Evolutionary conservation across 2,329 filamentous ascomycete species (phyloP), one percentile per base, ranked within the genome.

Genomic region (Chrysoporthe puriensis): DNA sequence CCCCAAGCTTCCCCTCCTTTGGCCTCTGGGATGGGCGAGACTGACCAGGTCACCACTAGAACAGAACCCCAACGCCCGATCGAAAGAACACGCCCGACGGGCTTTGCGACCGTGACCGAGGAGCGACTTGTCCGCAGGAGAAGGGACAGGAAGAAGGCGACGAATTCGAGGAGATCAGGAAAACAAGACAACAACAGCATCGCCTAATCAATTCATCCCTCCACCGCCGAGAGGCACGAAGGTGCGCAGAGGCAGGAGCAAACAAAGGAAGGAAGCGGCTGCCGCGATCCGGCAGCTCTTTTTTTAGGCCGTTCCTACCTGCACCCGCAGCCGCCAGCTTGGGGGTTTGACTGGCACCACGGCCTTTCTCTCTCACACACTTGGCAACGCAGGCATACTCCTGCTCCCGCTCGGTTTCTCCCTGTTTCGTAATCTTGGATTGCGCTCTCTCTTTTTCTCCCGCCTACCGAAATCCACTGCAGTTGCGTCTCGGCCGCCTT

Each of bases 401-500:
- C 43, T 32, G 43, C 26, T 61, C 26, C 16, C 43, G 26, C 42
- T 48, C 26, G 40, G 42, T 6, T 46, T 7, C 32, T 32, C 40
- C 32, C 54, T 40, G 34, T 36, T 57, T 40, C 18, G 16, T 36
- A 57, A 57, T 57, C 16, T 40, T 34, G 54, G 50, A 54, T 54
- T 34, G 50, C 50, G 32, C 26, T 16, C 34, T 44, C 57, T 60
- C 40, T 16, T 60, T 42, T 44, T 43, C 13, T n/a, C 50, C 40
- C 13, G n/a, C 21, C 57, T 60, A 60, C 59, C 42, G 59, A 61
- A 57, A 61, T 32, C n/a, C 26, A 9, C 42, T 44, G 58, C 40
- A 40, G 42, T 32, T 61, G 26, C 42, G 21, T 34, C n/a, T 60
- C 57, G 57, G 32, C 57, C 40, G 40, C 42, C 32, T 36, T 57